These are phyloP conservation scores for Fusarium domesticum DNA, from an alignment of 2,329 filamentous ascomycete species.

Conservation along the genomic window DNA sequence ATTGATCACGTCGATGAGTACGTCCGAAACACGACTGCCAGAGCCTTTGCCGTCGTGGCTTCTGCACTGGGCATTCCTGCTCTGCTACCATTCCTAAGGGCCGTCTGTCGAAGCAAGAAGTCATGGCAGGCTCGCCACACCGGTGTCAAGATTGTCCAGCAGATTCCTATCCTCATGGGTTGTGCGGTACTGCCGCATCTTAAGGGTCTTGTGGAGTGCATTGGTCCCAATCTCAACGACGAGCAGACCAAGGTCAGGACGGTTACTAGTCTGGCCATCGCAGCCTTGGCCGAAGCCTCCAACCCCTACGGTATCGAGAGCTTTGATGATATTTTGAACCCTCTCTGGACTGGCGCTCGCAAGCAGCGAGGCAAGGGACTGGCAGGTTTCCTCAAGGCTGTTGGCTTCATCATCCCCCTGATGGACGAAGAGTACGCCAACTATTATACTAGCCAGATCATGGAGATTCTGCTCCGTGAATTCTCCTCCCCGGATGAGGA, in stretches of 20 bases:
- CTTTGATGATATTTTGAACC: slow-evolving; percentile 96
- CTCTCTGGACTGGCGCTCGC: slow-evolving; percentile 91
- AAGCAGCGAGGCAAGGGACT: slow-evolving; percentile 96
- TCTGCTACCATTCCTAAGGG: slow-evolving; percentile 87
- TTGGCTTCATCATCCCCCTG: slow-evolving; percentile 95
- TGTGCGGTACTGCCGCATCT: slow-evolving; percentile 94
- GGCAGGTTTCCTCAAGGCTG: slow-evolving; percentile 93
- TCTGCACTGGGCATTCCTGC: slow-evolving; percentile 95
- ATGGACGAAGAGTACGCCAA: slow-evolving; percentile 99
- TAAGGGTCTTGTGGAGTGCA: slow-evolving; percentile 94
- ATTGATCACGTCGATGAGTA: slow-evolving; percentile 99
- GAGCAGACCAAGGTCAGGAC: slow-evolving; percentile 98
- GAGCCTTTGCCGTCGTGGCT: slow-evolving; percentile 95
- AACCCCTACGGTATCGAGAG: slow-evolving; percentile 99
- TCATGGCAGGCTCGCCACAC: slow-evolving; percentile 98
- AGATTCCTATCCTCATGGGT: slow-evolving; percentile 98
- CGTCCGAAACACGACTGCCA: slow-evolving; percentile 93
- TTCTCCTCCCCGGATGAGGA: slow-evolving; percentile 97
- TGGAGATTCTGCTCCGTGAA: slow-evolving; percentile 95
- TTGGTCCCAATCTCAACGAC: slow-evolving; percentile 91
- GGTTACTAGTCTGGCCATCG: slow-evolving; percentile 91
- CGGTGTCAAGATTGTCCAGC: slow-evolving; percentile 98
- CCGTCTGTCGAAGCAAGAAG: slow-evolving; percentile 97
- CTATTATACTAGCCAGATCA: slow-evolving; percentile 97
- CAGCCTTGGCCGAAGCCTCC: slow-evolving; percentile 89